These are phyloP conservation scores for Mikania micrantha DNA, from an alignment of 129 eudicot genomes.

Conservation along the genomic window DNA sequence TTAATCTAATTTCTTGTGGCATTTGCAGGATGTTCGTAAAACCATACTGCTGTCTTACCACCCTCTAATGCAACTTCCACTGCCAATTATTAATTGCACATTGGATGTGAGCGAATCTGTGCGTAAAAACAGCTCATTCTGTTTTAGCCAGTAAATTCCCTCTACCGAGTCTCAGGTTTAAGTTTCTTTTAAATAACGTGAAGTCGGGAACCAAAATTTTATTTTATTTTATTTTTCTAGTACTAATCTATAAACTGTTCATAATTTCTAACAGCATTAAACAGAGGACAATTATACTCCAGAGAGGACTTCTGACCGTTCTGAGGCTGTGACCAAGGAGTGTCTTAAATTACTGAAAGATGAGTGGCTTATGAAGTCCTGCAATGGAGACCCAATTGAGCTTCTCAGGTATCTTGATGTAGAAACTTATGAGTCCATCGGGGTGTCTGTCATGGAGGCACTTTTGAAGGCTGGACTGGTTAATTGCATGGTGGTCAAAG, in stretches of 20 bases:
- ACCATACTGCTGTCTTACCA: conserved; percentile 74
- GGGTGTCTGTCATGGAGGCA: conserved; percentile 73
- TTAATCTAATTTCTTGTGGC: not conserved
- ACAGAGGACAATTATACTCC: conserved; percentile 69
- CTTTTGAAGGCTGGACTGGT: conserved; percentile 60
- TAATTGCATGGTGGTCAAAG: conserved; percentile 59
- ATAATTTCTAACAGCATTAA: conserved; percentile 52
- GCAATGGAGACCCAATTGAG: conserved; percentile 76
- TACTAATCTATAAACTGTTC: conserved; percentile 7
- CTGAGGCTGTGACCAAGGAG: conserved; percentile 66
- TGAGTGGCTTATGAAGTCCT: conserved; percentile 85
- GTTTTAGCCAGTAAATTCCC: conserved; percentile 89
- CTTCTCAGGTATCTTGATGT: conserved; percentile 92
- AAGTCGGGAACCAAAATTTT: not conserved
- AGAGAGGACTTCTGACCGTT: conserved; percentile 96
- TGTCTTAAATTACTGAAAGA: conserved; percentile 78
- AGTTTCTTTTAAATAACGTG: no score
- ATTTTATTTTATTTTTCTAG: not conserved
- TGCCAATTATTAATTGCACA: conserved; percentile 70
- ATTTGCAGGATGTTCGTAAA: conserved; percentile 88
- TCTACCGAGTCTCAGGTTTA: conserved; percentile 96
- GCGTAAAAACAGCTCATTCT: conserved; percentile 76
- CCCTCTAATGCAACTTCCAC: conserved; percentile 69
- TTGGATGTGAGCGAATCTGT: conserved; percentile 86
- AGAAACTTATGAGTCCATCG: conserved; percentile 90